Evolutionary conservation across 2,329 filamentous ascomycete species (phyloP), one percentile per base, ranked within the genome.

Genomic region (Anisogramma anomala): DNA sequence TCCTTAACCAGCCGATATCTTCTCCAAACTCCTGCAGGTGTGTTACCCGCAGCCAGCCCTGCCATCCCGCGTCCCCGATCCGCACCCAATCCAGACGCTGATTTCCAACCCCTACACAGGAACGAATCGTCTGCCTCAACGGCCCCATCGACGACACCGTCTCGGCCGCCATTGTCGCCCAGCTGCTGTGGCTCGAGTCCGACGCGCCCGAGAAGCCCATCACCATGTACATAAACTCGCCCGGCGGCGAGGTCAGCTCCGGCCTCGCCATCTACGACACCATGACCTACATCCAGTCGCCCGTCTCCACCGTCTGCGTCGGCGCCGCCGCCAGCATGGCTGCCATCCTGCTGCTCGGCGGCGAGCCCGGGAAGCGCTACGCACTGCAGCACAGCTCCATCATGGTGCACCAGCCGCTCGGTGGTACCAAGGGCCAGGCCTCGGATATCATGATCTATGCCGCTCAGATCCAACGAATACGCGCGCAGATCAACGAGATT

Each of bases 321-420:
- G 91, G 91, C 6, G 85, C 93, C 54, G 91, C 93, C 0, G 89
- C 91, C 1, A 91, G 83, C 3, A 98, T 98, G 91, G 91, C 88
- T 5, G 86, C 82, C 1, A 70, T 98, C 18, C 69, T 98, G 1
- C 75, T 98, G 1, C 82, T 84, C 35, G 91, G 89, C 34, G 91
- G 93, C 15, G 77, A 85, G 44, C 71, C 82, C 1, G 87, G 87
- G 13, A 86, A 91, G 61, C 72, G 91, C 27, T 95, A 80, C 60
- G 87, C 85, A 41, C 72, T 98, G 25, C 88, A 88, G n/a, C 88
- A 98, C 60, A 85, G 81, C 52, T 83, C 84, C 39, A 83, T 98
- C 56, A 98, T 98, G 91, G 80, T 98, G 41, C 91, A 98, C 64
- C 91, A 98, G 59, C 91, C 93, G 1, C 79, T 83, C 2, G 89